Conservation (phyloP, 2,329 filamentous ascomycete genomes). For the Rhynchosporium graminicola region DNA sequence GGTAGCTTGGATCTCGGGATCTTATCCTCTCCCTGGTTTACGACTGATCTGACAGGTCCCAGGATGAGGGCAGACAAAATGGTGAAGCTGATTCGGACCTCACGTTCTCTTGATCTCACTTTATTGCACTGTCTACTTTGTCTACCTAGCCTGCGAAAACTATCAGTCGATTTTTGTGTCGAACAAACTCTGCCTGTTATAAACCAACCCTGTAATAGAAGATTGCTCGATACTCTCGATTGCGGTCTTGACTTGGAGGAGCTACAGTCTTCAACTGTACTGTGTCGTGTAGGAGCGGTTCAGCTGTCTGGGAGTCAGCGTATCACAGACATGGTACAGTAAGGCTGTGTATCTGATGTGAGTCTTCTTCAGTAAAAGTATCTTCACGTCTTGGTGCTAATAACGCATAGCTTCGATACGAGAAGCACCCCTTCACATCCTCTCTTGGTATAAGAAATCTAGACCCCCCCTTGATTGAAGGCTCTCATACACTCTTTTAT, state of each 20-base stretch:
- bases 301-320: conserved; percentile 3
- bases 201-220: not conserved
- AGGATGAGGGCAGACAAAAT: not conserved
- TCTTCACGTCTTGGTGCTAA: not conserved
- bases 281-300: not conserved
- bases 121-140: not conserved
- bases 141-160: not conserved
- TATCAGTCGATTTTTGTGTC: not conserved
- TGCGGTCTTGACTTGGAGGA: not conserved
- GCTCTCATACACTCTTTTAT: not conserved
- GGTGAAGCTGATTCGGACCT: conserved; percentile 4
- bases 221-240: not conserved
- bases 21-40: not conserved
- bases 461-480: not conserved
- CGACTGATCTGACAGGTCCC: conserved; percentile 3
- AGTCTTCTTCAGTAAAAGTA: conserved; percentile 10
- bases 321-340: not conserved
- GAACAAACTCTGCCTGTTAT: conserved; percentile 13
- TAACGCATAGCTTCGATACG: not conserved
- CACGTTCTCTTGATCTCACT: not conserved
- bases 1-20: conserved; percentile 4
- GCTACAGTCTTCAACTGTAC: conserved; percentile 3
- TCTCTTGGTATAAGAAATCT: not conserved
- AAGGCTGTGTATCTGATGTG: conserved; percentile 13
- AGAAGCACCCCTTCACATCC: not conserved